A percentile compares a stretch with the other conserved stretches of the same genome.
phyloP scores from a whole-genome alignment of 1,139 yeast genomes.

The Suhomyces terraborum region DNA sequence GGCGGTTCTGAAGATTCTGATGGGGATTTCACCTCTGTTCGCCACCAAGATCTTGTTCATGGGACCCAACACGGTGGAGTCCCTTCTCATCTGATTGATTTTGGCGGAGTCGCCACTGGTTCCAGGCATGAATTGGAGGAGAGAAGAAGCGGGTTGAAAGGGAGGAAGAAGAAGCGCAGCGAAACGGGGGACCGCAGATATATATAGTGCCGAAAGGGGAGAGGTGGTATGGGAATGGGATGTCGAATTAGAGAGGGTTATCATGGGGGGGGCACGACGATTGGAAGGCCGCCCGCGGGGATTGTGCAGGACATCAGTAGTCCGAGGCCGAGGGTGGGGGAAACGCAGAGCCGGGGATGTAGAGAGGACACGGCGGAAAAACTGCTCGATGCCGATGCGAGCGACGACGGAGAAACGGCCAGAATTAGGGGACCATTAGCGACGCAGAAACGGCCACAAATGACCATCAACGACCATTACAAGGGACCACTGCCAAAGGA shows the following conservation, averaged over 20 bases:
- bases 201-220: slow-evolving; percentile 3
- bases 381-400: no score
- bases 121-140: slow-evolving; percentile 3
- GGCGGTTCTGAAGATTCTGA: slow-evolving; percentile 92
- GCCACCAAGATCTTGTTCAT: slow-evolving; percentile 85
- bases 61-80: slow-evolving; percentile 61
- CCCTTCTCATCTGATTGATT: slow-evolving; percentile 58
- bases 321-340: slow-evolving; percentile 8
- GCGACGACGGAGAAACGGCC: no score
- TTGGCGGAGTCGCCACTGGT: slow-evolving; percentile 25
- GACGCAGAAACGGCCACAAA: no score
- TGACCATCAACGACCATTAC: no score
- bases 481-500: no score
- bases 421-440: no score
- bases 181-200: neutral
- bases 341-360: neutral
- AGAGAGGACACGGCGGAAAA: neutral
- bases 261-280: neutral
- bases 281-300: slow-evolving; percentile 1
- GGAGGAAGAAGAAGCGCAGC: slow-evolving; percentile 1
- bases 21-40: slow-evolving; percentile 93
- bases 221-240: neutral
- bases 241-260: slow-evolving; percentile 4
- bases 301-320: slow-evolving; percentile 8
- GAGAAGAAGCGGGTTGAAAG: neutral